Percentiles rank a stretch among this genome's conserved stretches.
Conservation (phyloP, 2,329 filamentous ascomycete species). For the Trichoderma hamatum region DNA sequence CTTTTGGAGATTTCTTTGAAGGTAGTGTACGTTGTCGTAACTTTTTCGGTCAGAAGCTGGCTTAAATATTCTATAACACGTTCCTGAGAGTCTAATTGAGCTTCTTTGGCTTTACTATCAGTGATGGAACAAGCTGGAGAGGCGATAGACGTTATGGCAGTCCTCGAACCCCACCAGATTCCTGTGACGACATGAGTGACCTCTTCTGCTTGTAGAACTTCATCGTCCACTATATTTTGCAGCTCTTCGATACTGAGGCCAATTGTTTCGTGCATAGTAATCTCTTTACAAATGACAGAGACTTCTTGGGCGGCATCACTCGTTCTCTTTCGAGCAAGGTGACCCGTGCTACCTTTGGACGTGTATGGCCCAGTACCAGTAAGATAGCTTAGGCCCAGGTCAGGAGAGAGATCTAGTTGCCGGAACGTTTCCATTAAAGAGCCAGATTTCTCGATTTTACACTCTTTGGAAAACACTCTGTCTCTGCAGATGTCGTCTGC, state of each 20-base stretch:
- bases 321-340: background rate
- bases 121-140: background rate
- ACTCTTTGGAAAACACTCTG: background rate
- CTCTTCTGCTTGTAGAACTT: background rate
- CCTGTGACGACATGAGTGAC: background rate
- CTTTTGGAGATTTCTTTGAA: background rate
- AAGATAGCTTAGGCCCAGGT: background rate
- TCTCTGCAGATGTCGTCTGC: background rate
- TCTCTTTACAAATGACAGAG: background rate
- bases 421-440: background rate
- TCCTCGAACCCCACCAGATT: background rate
- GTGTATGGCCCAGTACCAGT: background rate
- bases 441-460: background rate
- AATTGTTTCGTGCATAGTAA: background rate
- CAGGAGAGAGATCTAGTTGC: background rate
- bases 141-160: background rate
- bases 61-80: background rate
- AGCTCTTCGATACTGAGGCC: background rate
- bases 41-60: background rate
- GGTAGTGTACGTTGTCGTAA: background rate
- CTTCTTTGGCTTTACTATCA: background rate
- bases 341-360: background rate
- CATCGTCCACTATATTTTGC: background rate
- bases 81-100: background rate
- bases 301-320: background rate